phyloP scores from a whole-genome alignment of 2,329 filamentous ascomycete genomes.

The Byssochlamys sp. region DNA sequence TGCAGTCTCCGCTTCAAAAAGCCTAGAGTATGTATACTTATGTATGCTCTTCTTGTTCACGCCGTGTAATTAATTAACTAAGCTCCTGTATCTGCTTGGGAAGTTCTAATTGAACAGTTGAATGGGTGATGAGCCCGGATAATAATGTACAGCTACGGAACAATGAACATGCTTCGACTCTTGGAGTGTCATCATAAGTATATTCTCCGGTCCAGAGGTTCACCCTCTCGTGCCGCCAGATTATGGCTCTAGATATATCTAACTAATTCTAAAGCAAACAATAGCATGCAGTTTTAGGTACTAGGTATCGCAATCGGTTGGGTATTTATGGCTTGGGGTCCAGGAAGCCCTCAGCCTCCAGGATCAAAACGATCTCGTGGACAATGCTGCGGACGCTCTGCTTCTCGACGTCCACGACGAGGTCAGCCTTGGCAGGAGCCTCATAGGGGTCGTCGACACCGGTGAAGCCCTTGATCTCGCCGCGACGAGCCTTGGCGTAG shows the following conservation, averaged over 20 bases:
- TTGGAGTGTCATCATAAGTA: background rate
- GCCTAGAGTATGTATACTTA: no score
- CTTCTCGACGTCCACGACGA: slow-evolving; percentile 76
- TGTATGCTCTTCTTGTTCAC: no score
- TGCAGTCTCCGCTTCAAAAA: background rate
- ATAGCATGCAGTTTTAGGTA: background rate
- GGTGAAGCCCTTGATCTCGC: slow-evolving; percentile 96
- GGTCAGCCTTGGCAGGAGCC: slow-evolving; percentile 66
- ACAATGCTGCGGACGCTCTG: slow-evolving; percentile 85
- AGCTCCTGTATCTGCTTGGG: no score
- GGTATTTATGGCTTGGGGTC: slow-evolving; percentile 46
- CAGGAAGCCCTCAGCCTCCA: slow-evolving; percentile 81
- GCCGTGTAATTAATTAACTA: no score
- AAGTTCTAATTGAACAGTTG: no score
- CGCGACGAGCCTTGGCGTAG: slow-evolving; percentile 71
- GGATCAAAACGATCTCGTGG: slow-evolving; percentile 86
- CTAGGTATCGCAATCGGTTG: background rate
- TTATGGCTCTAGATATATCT: background rate
- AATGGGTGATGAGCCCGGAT: no score
- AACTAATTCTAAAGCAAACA: background rate
- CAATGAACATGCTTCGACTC: no score
- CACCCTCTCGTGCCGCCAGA: background rate
- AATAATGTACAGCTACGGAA: no score
- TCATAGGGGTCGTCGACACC: slow-evolving; percentile 97
- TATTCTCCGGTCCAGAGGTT: background rate